These are phyloP conservation scores for Ambrosia trifida DNA, from an alignment of 129 eudicot genomes.

Conservation along the genomic window DNA sequence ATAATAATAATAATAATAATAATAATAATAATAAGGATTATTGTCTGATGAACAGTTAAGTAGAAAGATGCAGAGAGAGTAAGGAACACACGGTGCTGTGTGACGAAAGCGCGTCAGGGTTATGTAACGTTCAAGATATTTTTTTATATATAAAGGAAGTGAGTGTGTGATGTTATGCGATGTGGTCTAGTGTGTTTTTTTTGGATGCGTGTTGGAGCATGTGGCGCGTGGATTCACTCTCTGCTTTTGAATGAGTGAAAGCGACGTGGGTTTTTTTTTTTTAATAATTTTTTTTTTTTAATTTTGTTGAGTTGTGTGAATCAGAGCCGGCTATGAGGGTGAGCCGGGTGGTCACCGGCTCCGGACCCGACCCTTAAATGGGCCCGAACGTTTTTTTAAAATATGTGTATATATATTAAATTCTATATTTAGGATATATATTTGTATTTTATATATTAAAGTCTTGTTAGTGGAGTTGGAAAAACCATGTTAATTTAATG, in stretches of 20 bases:
- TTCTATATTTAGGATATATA: no score
- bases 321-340: no score
- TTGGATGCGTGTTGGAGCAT: not conserved
- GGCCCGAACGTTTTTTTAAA: no score
- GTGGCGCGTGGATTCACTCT: conserved; percentile 27
- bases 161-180: conserved; percentile 13
- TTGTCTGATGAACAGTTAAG: conserved; percentile 19
- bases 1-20: no score
- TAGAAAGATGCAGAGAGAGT: conserved; percentile 21
- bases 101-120: conserved; percentile 40
- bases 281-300: not conserved
- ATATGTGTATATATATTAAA: no score
- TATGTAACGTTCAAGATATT: not conserved
- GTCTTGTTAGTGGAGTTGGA: no score
- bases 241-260: not conserved
- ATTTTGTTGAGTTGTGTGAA: no score
- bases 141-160: not conserved
- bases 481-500: no score
- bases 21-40: not conserved
- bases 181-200: conserved; percentile 13
- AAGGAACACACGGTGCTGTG: not conserved
- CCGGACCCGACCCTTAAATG: no score
- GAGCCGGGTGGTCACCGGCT: no score
- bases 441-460: no score
- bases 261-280: conserved; percentile 6